Percentiles rank a stretch among this genome's conserved stretches.
These are phyloP conservation scores for Aspergillus hancockii DNA, from an alignment of 495 filamentous ascomycete species.

Conservation along the genomic window DNA sequence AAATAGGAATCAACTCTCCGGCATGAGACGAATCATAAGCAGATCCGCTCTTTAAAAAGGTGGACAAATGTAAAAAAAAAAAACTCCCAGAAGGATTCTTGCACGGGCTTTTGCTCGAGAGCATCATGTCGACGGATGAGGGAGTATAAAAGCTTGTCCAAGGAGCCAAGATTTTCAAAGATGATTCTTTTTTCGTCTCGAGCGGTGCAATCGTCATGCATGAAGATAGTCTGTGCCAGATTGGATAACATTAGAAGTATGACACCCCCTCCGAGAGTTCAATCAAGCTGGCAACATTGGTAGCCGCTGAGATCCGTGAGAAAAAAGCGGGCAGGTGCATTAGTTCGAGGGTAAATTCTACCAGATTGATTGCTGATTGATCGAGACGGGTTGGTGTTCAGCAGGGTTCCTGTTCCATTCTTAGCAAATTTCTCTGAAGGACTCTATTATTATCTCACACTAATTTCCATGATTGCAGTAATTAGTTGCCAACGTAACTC, in stretches of 20 bases:
- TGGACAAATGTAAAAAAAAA: neutral
- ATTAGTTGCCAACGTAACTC: neutral
- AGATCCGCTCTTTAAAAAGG: neutral
- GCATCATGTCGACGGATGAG: neutral
- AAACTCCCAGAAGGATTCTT: slow-evolving; percentile 1
- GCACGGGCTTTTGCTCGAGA: neutral
- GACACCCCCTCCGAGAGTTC: no score
- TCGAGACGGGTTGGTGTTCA: neutral
- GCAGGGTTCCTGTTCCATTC: slow-evolving; percentile 1
- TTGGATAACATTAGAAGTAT: neutral
- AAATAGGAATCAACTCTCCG: neutral
- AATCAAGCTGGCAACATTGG: no score
- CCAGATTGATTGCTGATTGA: slow-evolving; percentile 1
- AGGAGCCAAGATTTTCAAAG: neutral
- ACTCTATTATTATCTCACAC: neutral
- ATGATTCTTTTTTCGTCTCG: slow-evolving; percentile 1
- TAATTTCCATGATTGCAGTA: neutral
- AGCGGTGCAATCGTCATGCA: neutral
- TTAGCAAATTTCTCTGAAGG: neutral
- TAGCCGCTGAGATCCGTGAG: neutral
- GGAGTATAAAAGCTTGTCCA: slow-evolving; percentile 8
- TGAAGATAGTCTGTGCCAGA: neutral
- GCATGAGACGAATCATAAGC: neutral
- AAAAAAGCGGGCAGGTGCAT: neutral
- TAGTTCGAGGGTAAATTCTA: neutral